Percentiles rank a stretch among this genome's conserved stretches.
Evolutionary conservation across 2,329 filamentous ascomycete genomes (phyloP).

Genomic region (Aspergillus neoniger): DNA sequence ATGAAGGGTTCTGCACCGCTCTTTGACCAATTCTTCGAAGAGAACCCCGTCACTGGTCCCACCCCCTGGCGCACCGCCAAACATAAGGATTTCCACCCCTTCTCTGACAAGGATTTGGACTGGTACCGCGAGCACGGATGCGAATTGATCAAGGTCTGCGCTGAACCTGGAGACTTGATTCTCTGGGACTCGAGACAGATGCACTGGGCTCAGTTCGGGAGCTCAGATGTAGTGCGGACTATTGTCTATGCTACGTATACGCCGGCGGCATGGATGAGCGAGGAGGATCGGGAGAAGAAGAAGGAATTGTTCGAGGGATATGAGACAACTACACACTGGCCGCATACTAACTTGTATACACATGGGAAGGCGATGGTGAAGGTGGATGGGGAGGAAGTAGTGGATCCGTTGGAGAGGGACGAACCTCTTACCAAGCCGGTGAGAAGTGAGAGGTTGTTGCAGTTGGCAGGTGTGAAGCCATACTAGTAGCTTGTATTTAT

Average conservation of each 20-base stretch:
- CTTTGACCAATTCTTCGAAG: constrained; percentile 2
- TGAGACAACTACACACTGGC: constrained; percentile 5
- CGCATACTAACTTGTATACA: constrained; percentile 2
- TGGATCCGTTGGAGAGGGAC: constrained; percentile 7
- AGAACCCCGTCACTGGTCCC: constrained; percentile 5
- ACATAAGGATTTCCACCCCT: constrained; percentile 7
- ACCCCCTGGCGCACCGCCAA: constrained; percentile 6
- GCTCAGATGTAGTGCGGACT: constrained; percentile 4
- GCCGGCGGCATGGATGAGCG: constrained; percentile 2
- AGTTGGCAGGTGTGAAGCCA: constrained; percentile 3
- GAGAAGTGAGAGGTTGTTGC: constrained; percentile 1
- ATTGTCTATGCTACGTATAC: constrained; percentile 6
- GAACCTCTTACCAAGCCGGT: constrained; percentile 3
- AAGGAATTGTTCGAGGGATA: neutral
- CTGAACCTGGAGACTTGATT: constrained; percentile 3
- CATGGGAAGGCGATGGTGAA: constrained; percentile 4
- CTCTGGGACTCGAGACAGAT: constrained; percentile 9
- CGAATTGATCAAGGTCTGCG: constrained; percentile 6
- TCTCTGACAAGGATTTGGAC: neutral
- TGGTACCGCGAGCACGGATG: constrained; percentile 5
- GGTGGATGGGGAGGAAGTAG: neutral
- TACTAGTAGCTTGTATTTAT: neutral
- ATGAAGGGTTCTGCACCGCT: neutral
- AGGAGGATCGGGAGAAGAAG: constrained; percentile 2
- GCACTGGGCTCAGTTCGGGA: constrained; percentile 5